A percentile compares a stretch with the other conserved stretches of the same genome.
These are phyloP conservation scores for Amauroascus verrucosus DNA, from an alignment of 2,329 filamentous ascomycete genomes.

Conservation along the genomic window DNA sequence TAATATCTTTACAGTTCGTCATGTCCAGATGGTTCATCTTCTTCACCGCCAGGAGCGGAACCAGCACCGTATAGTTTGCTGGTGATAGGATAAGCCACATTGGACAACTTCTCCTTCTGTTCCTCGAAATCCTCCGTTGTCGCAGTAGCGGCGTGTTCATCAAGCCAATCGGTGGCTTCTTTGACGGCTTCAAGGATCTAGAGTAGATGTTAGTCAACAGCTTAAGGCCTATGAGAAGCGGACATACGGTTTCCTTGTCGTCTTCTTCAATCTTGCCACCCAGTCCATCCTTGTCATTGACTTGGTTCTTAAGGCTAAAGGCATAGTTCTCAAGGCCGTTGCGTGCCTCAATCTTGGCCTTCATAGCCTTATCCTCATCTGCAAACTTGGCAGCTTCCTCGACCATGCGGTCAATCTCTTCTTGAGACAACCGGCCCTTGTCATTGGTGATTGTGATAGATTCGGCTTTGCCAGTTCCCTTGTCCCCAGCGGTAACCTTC, in stretches of 20 bases:
- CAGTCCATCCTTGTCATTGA: slow-evolving; percentile 90
- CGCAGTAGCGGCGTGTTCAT: slow-evolving; percentile 81
- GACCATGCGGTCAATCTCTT: slow-evolving; percentile 99
- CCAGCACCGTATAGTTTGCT: slow-evolving; percentile 82
- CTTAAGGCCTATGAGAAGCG: not conserved
- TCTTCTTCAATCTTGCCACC: slow-evolving; percentile 98
- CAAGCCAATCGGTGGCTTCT: slow-evolving; percentile 93
- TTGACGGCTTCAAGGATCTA: slow-evolving; percentile 88
- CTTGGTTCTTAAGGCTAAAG: slow-evolving; percentile 98
- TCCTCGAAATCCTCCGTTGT: slow-evolving; percentile 93
- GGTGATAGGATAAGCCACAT: slow-evolving; percentile 95
- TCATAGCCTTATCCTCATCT: slow-evolving; percentile 97
- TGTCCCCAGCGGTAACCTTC: slow-evolving; percentile 90
- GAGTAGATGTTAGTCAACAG: slow-evolving; percentile 24
- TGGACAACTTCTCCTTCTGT: slow-evolving; percentile 98
- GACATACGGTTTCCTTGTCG: slow-evolving; percentile 84
- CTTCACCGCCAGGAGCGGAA: slow-evolving; percentile 51
- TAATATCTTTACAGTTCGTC: slow-evolving; percentile 60
- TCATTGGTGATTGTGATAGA: slow-evolving; percentile 99
- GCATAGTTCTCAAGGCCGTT: slow-evolving; percentile 99
- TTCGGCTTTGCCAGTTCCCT: slow-evolving; percentile 95
- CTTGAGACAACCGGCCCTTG: slow-evolving; percentile 90
- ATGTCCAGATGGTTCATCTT: slow-evolving; percentile 60
- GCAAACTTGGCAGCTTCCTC: slow-evolving; percentile 96
- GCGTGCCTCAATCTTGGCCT: slow-evolving; percentile 90